Conservation (phyloP, 139 green algal genomes). For the Pleodorina starrii region DNA sequence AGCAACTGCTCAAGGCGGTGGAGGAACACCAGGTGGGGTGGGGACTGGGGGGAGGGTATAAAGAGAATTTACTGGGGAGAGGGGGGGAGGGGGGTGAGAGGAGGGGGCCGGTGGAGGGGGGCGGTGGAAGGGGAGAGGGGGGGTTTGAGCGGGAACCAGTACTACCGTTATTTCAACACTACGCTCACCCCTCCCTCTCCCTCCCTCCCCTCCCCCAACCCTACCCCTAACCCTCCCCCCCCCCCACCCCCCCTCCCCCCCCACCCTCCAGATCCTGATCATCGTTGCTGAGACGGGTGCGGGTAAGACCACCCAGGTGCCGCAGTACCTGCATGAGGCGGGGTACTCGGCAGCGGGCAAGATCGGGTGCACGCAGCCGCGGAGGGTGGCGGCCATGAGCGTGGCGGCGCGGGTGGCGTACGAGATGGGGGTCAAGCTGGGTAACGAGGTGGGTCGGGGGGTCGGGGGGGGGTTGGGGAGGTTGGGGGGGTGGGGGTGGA, state of each 20-base stretch:
- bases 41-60: not conserved
- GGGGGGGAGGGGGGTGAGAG: no score
- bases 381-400: slow-evolving; percentile 96
- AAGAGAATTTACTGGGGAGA: no score
- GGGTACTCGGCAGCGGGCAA: slow-evolving; percentile 91
- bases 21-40: slow-evolving; percentile 75
- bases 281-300: slow-evolving; percentile 97
- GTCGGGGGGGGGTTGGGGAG: not conserved
- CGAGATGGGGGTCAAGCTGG: slow-evolving; percentile 95
- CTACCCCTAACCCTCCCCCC: not conserved
- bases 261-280: slow-evolving; percentile 84
- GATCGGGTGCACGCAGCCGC: slow-evolving; percentile 93
- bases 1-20: slow-evolving; percentile 83
- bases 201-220: not conserved
- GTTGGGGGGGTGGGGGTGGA: no score
- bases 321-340: slow-evolving; percentile 98
- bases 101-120: no score
- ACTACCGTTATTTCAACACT: no score
- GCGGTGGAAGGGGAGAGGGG: no score
- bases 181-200: not conserved
- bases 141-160: no score
- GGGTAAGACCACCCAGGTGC: slow-evolving; percentile 96
- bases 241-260: not conserved
- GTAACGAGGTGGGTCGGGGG: slow-evolving; percentile 77
- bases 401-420: slow-evolving; percentile 94